These are phyloP conservation scores for Eucalyptus coolabah DNA, from an alignment of 345 rosid genomes.

Conservation along the genomic window DNA sequence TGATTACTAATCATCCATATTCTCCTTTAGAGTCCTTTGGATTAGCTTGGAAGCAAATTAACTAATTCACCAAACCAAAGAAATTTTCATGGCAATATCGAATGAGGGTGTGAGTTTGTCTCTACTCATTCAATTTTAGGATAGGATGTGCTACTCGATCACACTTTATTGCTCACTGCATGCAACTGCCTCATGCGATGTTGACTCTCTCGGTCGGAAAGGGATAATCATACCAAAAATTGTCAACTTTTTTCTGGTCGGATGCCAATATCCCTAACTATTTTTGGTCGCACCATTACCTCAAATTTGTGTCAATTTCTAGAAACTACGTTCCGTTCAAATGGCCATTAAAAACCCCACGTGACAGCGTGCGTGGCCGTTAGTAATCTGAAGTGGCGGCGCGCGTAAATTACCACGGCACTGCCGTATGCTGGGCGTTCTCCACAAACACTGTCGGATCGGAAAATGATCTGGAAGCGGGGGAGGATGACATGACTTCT, in stretches of 20 bases:
- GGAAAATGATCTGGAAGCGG: not conserved
- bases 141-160: not conserved
- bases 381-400: not conserved
- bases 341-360: not conserved
- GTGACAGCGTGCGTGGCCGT: not conserved
- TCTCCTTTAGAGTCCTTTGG: not conserved
- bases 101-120: not conserved
- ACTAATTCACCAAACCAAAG: not conserved
- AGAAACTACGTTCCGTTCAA: not conserved
- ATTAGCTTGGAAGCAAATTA: not conserved
- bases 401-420: not conserved
- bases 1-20: not conserved
- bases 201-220: not conserved
- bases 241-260: not conserved
- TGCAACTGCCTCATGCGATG: not conserved
- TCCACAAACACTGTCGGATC: not conserved
- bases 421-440: no score
- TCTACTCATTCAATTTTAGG: not conserved
- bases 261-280: not conserved
- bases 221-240: not conserved
- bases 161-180: not conserved
- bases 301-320: not conserved
- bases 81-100: not conserved
- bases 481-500: not conserved
- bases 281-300: not conserved